Conservation (phyloP, 257 asterid species). For the Gynochthodes officinalis region DNA sequence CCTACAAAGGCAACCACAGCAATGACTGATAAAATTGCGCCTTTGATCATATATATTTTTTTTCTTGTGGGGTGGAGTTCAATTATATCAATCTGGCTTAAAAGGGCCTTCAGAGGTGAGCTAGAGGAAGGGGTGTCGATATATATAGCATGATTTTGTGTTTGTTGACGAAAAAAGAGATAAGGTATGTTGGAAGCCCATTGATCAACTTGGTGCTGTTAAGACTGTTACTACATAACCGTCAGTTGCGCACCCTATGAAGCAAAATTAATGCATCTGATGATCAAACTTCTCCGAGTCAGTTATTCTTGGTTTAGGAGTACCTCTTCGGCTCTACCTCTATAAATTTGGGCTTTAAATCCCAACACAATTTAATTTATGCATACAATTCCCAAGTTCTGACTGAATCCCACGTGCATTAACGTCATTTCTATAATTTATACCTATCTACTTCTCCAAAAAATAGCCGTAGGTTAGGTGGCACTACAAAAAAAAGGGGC, state of each 20-base stretch:
- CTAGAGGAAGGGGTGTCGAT: background rate
- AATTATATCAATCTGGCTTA: background rate
- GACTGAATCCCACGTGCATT: no score
- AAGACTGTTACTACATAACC: background rate
- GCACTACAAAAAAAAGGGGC: no score
- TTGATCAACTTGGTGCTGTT: background rate
- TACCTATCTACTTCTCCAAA: no score
- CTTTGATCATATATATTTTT: slow-evolving; percentile 20
- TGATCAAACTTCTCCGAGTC: no score
- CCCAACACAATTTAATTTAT: no score
- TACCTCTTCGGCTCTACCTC: no score
- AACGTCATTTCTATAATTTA: no score
- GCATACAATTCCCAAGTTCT: no score
- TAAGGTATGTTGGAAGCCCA: background rate
- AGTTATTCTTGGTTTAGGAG: no score
- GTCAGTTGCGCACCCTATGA: background rate
- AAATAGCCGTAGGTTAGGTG: no score
- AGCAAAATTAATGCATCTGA: background rate
- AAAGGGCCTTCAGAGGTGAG: background rate
- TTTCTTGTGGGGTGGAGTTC: background rate
- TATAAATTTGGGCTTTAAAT: no score
- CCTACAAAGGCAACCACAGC: slow-evolving; percentile 19
- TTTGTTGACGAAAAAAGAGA: background rate
- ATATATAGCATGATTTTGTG: background rate
- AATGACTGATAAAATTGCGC: slow-evolving; percentile 13